Conservation (phyloP, 768 basidiomycete genomes). For the Leccinum broughii region DNA sequence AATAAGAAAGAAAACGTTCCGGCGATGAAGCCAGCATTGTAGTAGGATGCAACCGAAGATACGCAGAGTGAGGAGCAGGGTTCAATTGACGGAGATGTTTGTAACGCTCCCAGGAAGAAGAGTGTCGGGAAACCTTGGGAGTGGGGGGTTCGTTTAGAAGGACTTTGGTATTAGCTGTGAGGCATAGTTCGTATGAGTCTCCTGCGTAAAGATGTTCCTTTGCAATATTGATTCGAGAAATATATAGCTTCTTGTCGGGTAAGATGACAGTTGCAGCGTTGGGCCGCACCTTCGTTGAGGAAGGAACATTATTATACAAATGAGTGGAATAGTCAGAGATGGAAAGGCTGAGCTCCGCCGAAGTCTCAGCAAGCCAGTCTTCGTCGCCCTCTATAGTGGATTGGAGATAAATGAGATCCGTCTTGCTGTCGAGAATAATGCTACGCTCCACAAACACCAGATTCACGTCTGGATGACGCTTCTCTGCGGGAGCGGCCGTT, state of each 20-base stretch:
- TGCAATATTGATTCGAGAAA: slow-evolving; percentile 64
- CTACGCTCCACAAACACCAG: slow-evolving; percentile 79
- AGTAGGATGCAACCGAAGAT: slow-evolving; percentile 72
- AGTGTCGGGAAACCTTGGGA: slow-evolving; percentile 13
- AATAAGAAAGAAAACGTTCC: slow-evolving; percentile 85
- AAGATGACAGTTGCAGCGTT: slow-evolving; percentile 41
- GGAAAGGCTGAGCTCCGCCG: slow-evolving; percentile 17
- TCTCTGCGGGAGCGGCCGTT: slow-evolving; percentile 27
- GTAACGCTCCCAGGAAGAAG: slow-evolving; percentile 71
- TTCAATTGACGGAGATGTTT: slow-evolving; percentile 70
- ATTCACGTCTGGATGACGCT: slow-evolving; percentile 68
- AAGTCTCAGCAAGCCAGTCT: slow-evolving; percentile 57
- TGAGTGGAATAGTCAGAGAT: slow-evolving; percentile 14
- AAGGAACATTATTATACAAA: slow-evolving; percentile 19
- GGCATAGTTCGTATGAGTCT: slow-evolving; percentile 91
- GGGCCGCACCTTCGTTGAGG: slow-evolving; percentile 26
- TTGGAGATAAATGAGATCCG: slow-evolving; percentile 58
- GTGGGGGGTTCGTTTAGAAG: slow-evolving; percentile 40
- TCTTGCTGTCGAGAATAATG: slow-evolving; percentile 60
- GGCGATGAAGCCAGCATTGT: slow-evolving; percentile 86
- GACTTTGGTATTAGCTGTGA: slow-evolving; percentile 74
- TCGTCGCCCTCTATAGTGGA: slow-evolving; percentile 59
- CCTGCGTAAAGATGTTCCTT: slow-evolving; percentile 78
- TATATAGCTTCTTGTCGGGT: slow-evolving; percentile 63
- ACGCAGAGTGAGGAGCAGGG: slow-evolving; percentile 88